Evolutionary conservation across 129 eudicot genomes (phyloP), one percentile per base, ranked within the genome.

Genomic region (Glebionis coronaria): DNA sequence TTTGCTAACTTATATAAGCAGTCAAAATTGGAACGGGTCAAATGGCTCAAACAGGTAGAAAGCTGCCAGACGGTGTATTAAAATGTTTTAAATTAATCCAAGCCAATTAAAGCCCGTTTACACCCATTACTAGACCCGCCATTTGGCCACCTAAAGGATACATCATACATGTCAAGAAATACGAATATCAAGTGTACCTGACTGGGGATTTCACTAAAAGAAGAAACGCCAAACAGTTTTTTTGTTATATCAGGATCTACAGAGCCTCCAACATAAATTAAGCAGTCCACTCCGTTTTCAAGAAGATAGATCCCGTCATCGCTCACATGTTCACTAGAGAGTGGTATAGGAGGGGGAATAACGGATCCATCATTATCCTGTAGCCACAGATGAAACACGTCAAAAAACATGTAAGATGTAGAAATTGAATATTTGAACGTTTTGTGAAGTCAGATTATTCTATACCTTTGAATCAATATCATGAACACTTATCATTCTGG

Each of bases 281-380:
- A 81, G 62, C 96, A 86, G 76, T 91, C 97, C 72, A 74, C 84
- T 3, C 93, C 97, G 59, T 81, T 87, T 79, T 91, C 97, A 55
- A 91, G 95, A 82, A 91, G 93, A 80, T 87, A 91, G 63, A 91
- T 78, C 35, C 97, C 97, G 5, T 76, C 77, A 15, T 85, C 95
- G 67, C 57, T 81, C 70, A 87, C 79, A 49, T 91, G 90, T 69
- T 91, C 97, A 62, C 95, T 84, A 9, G 86, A 85, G 45, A 91
- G 93, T 19, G 97, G 93, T 71, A 85, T 78, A 15, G 85, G 31
- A 57, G 81, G 44, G 13, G 93, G 90, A 62, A 90, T 70, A 63
- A 70, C 61, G 11, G 88, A 69, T 65, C 87, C 90, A 42, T 85
- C 88, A 8, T 45, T 47, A 27, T 87, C 95, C 97, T 91, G 86